Conservation (phyloP, 495 filamentous ascomycete genomes). For the Neurospora sublineolata region DNA sequence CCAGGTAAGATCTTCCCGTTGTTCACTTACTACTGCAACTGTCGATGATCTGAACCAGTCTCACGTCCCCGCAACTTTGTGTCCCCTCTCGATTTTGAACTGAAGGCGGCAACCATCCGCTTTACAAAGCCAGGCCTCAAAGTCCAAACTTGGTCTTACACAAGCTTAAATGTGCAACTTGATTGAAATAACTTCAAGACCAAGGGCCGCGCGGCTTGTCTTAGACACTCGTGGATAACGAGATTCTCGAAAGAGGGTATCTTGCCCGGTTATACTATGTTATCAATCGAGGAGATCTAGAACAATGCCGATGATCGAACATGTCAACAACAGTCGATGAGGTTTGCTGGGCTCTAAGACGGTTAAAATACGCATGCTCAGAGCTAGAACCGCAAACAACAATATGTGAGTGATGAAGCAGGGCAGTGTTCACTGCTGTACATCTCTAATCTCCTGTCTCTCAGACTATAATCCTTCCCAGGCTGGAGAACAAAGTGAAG, state of each 20-base stretch:
- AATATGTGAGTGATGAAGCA: too few species aligned
- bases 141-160: neutral
- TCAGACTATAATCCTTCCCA: too few species aligned
- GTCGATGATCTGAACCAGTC: neutral
- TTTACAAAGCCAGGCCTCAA: neutral
- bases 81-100: neutral
- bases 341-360: too few species aligned
- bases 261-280: neutral
- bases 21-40: neutral
- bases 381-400: too few species aligned
- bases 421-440: too few species aligned
- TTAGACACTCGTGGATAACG: neutral
- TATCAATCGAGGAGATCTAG: too few species aligned
- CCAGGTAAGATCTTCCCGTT: neutral
- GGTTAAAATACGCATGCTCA: too few species aligned
- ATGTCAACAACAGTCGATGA: too few species aligned
- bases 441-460: too few species aligned
- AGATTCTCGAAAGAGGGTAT: neutral
- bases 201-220: neutral
- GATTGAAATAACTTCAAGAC: neutral
- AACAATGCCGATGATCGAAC: too few species aligned
- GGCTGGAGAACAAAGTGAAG: too few species aligned
- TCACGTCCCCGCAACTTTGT: neutral
- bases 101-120: neutral
- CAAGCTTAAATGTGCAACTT: neutral